Evolutionary conservation across 2,329 filamentous ascomycete genomes (phyloP).

Genomic region (Aspergillus tamarii): DNA sequence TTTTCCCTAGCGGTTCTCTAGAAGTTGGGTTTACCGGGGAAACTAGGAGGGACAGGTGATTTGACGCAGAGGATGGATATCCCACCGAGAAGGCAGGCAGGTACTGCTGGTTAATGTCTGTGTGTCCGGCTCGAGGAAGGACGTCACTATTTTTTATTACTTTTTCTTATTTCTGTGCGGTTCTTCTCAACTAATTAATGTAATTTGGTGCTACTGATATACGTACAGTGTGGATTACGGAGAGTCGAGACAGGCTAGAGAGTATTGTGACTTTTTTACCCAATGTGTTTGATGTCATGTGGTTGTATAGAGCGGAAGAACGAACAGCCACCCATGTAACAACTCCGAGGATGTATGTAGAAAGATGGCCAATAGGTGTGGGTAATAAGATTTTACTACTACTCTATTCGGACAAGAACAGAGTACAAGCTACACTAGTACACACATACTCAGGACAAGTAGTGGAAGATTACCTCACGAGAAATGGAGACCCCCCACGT

Average conservation of each 20-base stretch:
- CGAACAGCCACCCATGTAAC: not conserved
- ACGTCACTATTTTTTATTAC: not conserved
- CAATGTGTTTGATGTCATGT: not conserved
- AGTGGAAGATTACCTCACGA: too few species aligned
- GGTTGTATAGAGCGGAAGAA: not conserved
- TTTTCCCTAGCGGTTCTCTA: too few species aligned
- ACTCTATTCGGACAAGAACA: too few species aligned
- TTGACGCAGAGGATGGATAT: not conserved
- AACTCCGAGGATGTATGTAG: too few species aligned
- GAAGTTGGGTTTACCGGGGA: not conserved
- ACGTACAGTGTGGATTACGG: not conserved
- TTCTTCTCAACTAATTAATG: not conserved
- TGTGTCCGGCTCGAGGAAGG: not conserved
- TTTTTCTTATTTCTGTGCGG: not conserved
- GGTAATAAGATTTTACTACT: too few species aligned
- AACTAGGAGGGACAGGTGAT: slow-evolving; percentile 2
- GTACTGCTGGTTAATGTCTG: slow-evolving; percentile 19
- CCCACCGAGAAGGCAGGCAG: slow-evolving; percentile 7
- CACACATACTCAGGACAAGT: too few species aligned
- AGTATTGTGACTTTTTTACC: not conserved
- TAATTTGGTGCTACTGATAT: not conserved
- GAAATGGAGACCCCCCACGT: not conserved
- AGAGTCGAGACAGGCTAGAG: not conserved
- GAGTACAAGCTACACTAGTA: too few species aligned
- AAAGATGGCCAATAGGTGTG: too few species aligned